These are phyloP conservation scores for Pythium oligandrum DNA, from an alignment of 352 stramenopile species.

Conservation along the genomic window DNA sequence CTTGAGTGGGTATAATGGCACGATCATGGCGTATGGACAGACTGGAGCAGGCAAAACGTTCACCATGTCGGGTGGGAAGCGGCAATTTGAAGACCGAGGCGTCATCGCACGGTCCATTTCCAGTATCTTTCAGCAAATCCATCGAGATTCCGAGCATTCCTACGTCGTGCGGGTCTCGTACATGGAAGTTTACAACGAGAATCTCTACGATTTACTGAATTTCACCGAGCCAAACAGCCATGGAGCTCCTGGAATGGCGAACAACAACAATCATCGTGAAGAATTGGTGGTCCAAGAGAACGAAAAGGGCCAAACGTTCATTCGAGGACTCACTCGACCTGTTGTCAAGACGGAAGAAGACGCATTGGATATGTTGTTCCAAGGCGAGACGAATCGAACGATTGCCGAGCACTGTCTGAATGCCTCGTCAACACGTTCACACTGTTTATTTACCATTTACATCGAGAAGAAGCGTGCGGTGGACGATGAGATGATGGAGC, in stretches of 20 bases:
- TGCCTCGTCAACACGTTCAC: constrained; percentile 63
- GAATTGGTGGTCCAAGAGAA: constrained; percentile 59
- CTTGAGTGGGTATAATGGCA: constrained; percentile 69
- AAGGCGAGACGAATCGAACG: constrained; percentile 69
- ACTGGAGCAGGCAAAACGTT: constrained; percentile 74
- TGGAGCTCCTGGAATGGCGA: constrained; percentile 7
- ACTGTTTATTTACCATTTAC: constrained; percentile 82
- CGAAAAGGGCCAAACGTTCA: constrained; percentile 58
- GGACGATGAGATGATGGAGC: constrained; percentile 6
- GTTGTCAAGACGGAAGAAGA: constrained; percentile 63
- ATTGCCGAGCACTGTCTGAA: constrained; percentile 83
- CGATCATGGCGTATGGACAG: constrained; percentile 71
- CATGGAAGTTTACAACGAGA: constrained; percentile 91
- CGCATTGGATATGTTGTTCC: constrained; percentile 73
- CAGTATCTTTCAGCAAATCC: constrained; percentile 45
- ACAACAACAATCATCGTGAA: constrained; percentile 14
- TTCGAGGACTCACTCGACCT: constrained; percentile 49
- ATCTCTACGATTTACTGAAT: constrained; percentile 80
- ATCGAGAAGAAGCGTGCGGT: constrained; percentile 37
- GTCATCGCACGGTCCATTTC: constrained; percentile 54
- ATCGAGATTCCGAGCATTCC: constrained; percentile 39
- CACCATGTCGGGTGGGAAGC: constrained; percentile 61
- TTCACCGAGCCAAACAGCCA: constrained; percentile 9
- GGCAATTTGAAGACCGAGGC: constrained; percentile 53
- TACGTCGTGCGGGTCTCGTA: constrained; percentile 68